A percentile compares a stretch with the other conserved stretches of the same genome.
These are phyloP conservation scores for Ambrosia hybrid DNA, from an alignment of 140 eudicot species.

Conservation along the genomic window DNA sequence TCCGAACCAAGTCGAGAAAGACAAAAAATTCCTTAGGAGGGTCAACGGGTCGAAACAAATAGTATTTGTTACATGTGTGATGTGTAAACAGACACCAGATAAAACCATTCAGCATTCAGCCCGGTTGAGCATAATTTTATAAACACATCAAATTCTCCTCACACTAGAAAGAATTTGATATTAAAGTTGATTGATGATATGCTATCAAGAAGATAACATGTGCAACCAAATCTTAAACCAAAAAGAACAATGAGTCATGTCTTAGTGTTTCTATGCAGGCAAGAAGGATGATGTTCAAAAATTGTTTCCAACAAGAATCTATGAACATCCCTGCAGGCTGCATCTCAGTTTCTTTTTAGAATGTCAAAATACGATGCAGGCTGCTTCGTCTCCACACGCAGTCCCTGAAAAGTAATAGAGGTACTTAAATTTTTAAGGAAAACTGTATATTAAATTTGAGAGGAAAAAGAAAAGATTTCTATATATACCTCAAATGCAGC, in stretches of 20 bases:
- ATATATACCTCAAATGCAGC: constrained; percentile 76
- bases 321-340: constrained; percentile 1
- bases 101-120: neutral
- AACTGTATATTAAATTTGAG: neutral
- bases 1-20: constrained; percentile 57
- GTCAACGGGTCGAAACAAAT: no score
- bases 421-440: neutral
- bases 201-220: neutral
- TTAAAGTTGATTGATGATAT: neutral
- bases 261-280: neutral
- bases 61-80: no score
- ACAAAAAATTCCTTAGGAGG: constrained; percentile 20
- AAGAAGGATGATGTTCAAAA: constrained; percentile 5
- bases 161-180: neutral
- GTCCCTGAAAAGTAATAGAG: constrained; percentile 40
- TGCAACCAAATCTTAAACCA: neutral
- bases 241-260: constrained; percentile 10
- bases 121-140: neutral
- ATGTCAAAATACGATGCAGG: constrained; percentile 71
- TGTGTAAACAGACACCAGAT: neutral
- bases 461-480: neutral
- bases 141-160: neutral
- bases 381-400: constrained; percentile 49
- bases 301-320: constrained; percentile 13
- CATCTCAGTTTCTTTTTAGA: constrained; percentile 55